Percentiles rank a stretch among this genome's conserved stretches.
Conservation (phyloP, 1,284 basidiomycete genomes). For the Cutaneotrichosporon cutaneum region DNA sequence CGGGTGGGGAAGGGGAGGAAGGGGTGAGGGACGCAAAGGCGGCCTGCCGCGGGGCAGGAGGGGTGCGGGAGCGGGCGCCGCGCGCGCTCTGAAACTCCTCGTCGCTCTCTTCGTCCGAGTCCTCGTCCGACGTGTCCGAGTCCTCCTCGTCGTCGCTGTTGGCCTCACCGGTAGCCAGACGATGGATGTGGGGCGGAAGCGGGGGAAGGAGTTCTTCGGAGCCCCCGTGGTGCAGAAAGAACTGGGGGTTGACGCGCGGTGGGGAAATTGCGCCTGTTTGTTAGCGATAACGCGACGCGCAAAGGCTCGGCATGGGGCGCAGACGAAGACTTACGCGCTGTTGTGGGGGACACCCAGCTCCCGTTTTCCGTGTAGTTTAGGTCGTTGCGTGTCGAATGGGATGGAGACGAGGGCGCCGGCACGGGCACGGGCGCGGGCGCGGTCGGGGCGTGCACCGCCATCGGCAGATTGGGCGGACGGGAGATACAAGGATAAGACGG, state of each 20-base stretch:
- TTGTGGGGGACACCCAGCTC: not conserved
- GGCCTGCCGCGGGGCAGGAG: not conserved
- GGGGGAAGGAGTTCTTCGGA: conserved; percentile 23
- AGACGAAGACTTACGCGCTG: not conserved
- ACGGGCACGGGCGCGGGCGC: conserved; percentile 13
- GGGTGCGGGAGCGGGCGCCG: not conserved
- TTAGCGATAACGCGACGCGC: not conserved
- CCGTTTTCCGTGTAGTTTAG: not conserved
- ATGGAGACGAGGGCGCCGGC: conserved; percentile 1
- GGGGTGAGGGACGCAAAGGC: not conserved
- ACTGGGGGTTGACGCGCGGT: conserved; percentile 37
- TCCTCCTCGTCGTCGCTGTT: conserved; percentile 24
- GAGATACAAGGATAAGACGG: not conserved
- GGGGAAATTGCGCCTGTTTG: conserved; percentile 13
- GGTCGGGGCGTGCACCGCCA: conserved; percentile 21
- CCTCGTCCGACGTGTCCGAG: conserved; percentile 21
- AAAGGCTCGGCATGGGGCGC: no score
- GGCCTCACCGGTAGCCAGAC: conserved; percentile 22
- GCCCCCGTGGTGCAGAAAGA: conserved; percentile 31
- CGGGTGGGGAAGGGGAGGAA: not conserved
- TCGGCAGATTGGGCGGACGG: conserved; percentile 2
- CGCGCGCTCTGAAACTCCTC: conserved; percentile 5
- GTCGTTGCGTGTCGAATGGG: not conserved
- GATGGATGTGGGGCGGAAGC: conserved; percentile 26
- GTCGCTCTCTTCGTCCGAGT: conserved; percentile 14